phyloP scores from a whole-genome alignment of 441 rosid genomes.

The Syzygium syzygioides region DNA sequence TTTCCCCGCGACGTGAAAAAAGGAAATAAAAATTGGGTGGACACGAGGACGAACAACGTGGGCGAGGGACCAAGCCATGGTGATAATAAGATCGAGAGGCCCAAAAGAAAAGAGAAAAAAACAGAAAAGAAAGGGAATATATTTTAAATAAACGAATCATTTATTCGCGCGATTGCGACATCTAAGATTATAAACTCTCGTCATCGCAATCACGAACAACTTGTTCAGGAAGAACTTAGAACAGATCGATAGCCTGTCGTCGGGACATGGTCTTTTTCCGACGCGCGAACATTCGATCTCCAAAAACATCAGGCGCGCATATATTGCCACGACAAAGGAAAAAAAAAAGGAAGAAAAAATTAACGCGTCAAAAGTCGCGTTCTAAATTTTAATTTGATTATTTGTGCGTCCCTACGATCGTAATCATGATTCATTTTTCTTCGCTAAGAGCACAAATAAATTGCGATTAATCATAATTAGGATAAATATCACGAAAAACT shows the following conservation, averaged over 20 bases:
- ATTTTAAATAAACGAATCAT: neutral
- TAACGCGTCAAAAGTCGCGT: fast-evolving
- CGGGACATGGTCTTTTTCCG: neutral
- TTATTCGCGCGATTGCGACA: neutral
- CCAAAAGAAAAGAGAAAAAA: neutral
- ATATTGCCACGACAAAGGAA: too few species aligned
- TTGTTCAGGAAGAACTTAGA: neutral
- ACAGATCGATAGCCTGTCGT: fast-evolving
- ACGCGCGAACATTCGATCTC: neutral
- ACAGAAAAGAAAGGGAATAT: neutral
- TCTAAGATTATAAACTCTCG: neutral
- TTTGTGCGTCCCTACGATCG: too few species aligned
- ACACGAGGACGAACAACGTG: neutral
- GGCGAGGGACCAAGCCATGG: neutral
- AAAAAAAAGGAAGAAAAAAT: too few species aligned
- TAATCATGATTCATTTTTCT: neutral
- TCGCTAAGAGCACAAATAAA: too few species aligned
- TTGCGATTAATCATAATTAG: too few species aligned
- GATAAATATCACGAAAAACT: too few species aligned
- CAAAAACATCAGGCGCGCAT: fast-evolving
- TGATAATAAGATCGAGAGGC: neutral
- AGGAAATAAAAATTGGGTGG: neutral
- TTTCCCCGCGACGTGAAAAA: neutral
- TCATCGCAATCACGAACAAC: neutral
- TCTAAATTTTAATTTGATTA: neutral